Evolutionary conservation across 1,284 basidiomycete species (phyloP).

Genomic region (Leccinum solheimii): DNA sequence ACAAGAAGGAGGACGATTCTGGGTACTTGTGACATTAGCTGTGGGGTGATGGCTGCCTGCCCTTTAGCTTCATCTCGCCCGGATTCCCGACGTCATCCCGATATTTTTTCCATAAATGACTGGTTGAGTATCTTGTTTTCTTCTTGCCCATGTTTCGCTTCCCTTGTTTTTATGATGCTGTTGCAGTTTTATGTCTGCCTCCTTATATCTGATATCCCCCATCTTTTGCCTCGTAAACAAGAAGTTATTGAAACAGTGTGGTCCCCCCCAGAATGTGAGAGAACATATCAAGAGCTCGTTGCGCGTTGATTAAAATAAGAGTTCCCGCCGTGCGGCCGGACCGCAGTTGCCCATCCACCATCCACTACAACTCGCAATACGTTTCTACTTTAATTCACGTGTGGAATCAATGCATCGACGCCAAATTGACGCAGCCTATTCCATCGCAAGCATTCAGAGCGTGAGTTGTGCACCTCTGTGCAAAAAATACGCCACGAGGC

Average conservation of each 20-base stretch:
- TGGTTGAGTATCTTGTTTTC: background rate
- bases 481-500: too few relatives aligned
- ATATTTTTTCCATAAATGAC: background rate
- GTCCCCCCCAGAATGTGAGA: background rate
- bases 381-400: too few relatives aligned
- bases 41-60: background rate
- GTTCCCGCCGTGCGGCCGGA: too few relatives aligned
- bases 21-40: slow-evolving; percentile 28
- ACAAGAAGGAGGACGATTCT: slow-evolving; percentile 29
- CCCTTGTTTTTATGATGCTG: slow-evolving; percentile 3
- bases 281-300: background rate
- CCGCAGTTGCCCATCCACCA: too few relatives aligned
- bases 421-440: too few relatives aligned
- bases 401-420: too few relatives aligned
- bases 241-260: background rate
- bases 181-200: background rate
- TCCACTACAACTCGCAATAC: too few relatives aligned
- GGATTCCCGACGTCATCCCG: background rate
- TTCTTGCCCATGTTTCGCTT: background rate
- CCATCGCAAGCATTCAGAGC: too few relatives aligned
- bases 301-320: too few relatives aligned
- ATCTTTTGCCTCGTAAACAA: background rate
- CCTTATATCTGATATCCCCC: background rate
- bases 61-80: background rate
- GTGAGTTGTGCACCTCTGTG: too few relatives aligned